phyloP scores from a whole-genome alignment of 139 green algal genomes.

The Chlamydomonas sp. region DNA sequence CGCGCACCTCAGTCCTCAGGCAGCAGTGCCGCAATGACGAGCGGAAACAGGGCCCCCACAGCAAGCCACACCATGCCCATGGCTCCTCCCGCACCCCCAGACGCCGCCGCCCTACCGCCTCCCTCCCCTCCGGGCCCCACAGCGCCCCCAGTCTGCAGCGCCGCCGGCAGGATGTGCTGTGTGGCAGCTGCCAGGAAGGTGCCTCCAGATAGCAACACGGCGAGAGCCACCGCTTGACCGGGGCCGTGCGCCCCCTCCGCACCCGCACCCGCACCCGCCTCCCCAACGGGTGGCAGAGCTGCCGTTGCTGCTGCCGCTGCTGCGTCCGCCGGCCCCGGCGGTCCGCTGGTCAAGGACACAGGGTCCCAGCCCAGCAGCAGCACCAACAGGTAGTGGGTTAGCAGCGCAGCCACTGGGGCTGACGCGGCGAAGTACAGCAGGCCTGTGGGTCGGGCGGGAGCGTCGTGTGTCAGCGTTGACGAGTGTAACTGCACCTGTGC shows the following conservation, averaged over 20 bases:
- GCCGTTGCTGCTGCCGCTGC: too few species aligned
- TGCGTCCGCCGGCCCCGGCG: too few species aligned
- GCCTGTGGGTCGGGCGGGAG: too few species aligned
- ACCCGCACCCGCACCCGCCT: too few species aligned
- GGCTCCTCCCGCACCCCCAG: not conserved
- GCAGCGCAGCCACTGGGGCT: too few species aligned
- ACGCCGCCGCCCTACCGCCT: not conserved
- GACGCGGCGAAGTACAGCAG: too few species aligned
- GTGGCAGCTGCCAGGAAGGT: conserved; percentile 74
- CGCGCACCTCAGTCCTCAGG: conserved; percentile 11
- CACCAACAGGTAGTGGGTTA: not conserved
- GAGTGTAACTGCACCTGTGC: too few species aligned
- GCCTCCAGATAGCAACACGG: conserved; percentile 65
- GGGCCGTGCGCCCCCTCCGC: too few species aligned
- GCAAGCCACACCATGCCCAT: conserved; percentile 9
- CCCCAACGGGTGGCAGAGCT: too few species aligned
- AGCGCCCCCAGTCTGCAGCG: conserved; percentile 9
- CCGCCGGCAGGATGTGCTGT: conserved; percentile 74
- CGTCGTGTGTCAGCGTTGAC: too few species aligned
- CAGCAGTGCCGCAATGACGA: conserved; percentile 29
- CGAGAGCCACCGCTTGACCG: conserved; percentile 3
- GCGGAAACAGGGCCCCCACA: conserved; percentile 9
- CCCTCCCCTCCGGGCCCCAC: not conserved
- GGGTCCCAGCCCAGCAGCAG: not conserved
- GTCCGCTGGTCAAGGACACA: too few species aligned